These are phyloP conservation scores for Auricularia auricula-judae DNA, from an alignment of 768 basidiomycete species.

Conservation along the genomic window DNA sequence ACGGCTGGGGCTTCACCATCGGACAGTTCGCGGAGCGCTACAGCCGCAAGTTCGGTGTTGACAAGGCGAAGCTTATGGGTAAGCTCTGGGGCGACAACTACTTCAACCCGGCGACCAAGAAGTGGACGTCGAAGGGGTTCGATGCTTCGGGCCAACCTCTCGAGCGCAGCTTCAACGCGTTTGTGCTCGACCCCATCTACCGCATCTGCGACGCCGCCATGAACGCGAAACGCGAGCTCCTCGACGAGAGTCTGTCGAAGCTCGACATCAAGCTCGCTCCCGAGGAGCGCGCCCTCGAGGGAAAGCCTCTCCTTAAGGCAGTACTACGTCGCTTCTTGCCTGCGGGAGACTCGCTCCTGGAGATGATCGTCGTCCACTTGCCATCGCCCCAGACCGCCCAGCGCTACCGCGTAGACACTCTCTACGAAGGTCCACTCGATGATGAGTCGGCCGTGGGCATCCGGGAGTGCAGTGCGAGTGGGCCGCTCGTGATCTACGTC, in stretches of 20 bases:
- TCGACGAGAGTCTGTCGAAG: conserved; percentile 34
- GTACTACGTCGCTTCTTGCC: conserved; percentile 43
- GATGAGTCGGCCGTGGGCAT: conserved; percentile 43
- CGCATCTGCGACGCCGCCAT: conserved; percentile 39
- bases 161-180: conserved; percentile 42
- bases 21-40: conserved; percentile 38
- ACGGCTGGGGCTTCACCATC: conserved; percentile 45
- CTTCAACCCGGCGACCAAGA: conserved; percentile 47
- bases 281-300: conserved; percentile 38
- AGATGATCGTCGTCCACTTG: conserved; percentile 45
- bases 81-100: conserved; percentile 43
- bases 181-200: conserved; percentile 45
- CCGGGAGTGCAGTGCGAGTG: conserved; percentile 41
- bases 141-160: conserved; percentile 30
- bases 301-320: conserved; percentile 39
- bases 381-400: conserved; percentile 39
- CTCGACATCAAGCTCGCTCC: conserved; percentile 34
- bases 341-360: conserved; percentile 39
- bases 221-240: conserved; percentile 41
- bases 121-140: conserved; percentile 33
- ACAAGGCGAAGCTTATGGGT: conserved; percentile 39
- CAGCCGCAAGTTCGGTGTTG: conserved; percentile 43
- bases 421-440: conserved; percentile 45
- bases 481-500: conserved; percentile 41
- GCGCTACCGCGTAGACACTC: conserved; percentile 40